Percentiles rank a stretch among this genome's conserved stretches.
These are phyloP conservation scores for Agrocybe chaxingu DNA, from an alignment of 768 basidiomycete genomes.

Conservation along the genomic window DNA sequence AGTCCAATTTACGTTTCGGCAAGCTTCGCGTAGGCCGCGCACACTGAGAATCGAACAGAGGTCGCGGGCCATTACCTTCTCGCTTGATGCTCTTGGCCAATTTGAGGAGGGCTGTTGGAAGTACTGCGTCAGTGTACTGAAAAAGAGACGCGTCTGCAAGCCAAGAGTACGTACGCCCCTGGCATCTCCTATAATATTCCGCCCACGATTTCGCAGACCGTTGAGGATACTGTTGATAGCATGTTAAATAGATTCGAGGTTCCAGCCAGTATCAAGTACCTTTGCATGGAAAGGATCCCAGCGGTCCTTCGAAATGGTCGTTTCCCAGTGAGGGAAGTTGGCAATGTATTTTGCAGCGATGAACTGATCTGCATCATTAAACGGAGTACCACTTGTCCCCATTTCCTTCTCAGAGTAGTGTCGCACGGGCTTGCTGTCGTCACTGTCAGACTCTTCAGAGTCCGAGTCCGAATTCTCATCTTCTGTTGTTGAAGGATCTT, in stretches of 20 bases:
- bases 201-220: slow-evolving; percentile 58
- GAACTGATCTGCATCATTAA: slow-evolving; percentile 62
- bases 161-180: slow-evolving; percentile 33
- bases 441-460: slow-evolving; percentile 20
- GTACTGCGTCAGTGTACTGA: neutral
- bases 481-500: slow-evolving; percentile 31
- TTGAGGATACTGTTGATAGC: slow-evolving; percentile 43
- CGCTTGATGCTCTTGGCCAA: slow-evolving; percentile 37
- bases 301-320: slow-evolving; percentile 37
- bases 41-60: slow-evolving; percentile 22
- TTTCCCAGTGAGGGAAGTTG: slow-evolving; percentile 42
- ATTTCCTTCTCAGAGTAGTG: slow-evolving; percentile 43
- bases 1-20: slow-evolving; percentile 33
- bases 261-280: slow-evolving; percentile 29
- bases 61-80: slow-evolving; percentile 12
- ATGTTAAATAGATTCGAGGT: neutral
- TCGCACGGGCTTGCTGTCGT: slow-evolving; percentile 33
- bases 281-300: slow-evolving; percentile 54
- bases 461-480: slow-evolving; percentile 19
- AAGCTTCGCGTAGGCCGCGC: slow-evolving; percentile 27
- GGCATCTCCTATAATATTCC: slow-evolving; percentile 54
- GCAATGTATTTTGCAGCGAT: slow-evolving; percentile 59
- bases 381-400: slow-evolving; percentile 47
- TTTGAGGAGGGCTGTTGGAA: slow-evolving; percentile 27
- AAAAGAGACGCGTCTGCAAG: neutral